Base-by-base conservation (phyloP, 257 asterid species). In the Capsicum pubescens region DNA sequence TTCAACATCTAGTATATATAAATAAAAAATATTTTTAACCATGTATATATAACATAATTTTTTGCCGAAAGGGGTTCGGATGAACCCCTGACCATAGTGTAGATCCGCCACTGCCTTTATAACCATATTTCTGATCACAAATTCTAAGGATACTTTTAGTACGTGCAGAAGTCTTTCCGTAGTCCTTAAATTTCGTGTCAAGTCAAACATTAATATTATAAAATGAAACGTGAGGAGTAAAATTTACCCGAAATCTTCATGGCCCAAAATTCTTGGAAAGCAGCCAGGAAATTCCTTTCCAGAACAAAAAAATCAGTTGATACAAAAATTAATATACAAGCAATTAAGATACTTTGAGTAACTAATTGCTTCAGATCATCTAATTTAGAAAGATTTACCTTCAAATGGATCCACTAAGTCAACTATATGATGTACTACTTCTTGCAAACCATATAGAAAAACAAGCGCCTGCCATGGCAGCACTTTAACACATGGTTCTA, bases 391-490 rank as follows among this genome's bases (percentile, higher is more conserved):
- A 83, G 86, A 67, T 84, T 89, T 93, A 95, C 99, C 99, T 91
- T 95, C 98, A 76, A 96, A 92, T 16, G 99, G 99, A 87, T 94
- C 94, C 88, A 93, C 85, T 88, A 95, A 90, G 89, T 95, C 99
- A 83, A 95, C 84, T 90, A 95, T 90, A 90, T 95, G 99, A 91
- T 95, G 99, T 17, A 94, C 93, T 58, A 95, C 92, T 89, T 92
- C 97, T 97, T 95, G 96, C 81, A 83, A 81, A 52, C 35, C 16
- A 21, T 58, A 16, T 21, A 58, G 21, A 58, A 58, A 58, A 58
- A 16, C 17, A 58, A 58, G 21, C 3, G 21, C 64, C 21, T 17
- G 64, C 0, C 64, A 58, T 58, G 21, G 21, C 6, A 6, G 64
- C 6, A 58, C 21, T 16, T 21, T 16, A 4, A 58, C 3, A 58